phyloP scores from a whole-genome alignment of 116 monocot species.

The Posidonia oceanica region DNA sequence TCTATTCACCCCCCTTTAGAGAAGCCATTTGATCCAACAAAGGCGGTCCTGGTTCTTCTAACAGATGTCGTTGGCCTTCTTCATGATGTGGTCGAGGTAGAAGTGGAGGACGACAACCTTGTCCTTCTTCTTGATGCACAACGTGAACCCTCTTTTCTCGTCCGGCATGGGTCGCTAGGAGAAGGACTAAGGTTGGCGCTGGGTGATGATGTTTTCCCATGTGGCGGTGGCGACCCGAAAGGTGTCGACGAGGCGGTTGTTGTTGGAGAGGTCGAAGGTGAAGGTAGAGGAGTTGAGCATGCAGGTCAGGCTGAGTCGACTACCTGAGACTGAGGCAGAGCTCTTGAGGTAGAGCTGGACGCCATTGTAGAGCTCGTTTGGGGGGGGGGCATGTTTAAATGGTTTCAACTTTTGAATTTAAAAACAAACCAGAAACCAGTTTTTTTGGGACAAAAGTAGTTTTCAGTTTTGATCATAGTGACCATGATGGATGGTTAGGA shows the following conservation, averaged over 20 bases:
- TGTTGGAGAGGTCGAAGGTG: conserved; percentile 64
- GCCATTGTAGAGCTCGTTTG: conserved; percentile 50
- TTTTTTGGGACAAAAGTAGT: too few relatives aligned
- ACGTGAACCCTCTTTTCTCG: conserved; percentile 32
- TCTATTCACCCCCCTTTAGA: too few relatives aligned
- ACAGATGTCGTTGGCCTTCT: conserved; percentile 37
- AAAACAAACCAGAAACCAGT: too few relatives aligned
- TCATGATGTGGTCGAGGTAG: conserved; percentile 87
- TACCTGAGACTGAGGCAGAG: conserved; percentile 33
- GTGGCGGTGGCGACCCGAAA: conserved; percentile 35
- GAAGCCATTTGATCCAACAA: too few relatives aligned
- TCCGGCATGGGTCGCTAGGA: conserved; percentile 50
- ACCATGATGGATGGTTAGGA: too few relatives aligned
- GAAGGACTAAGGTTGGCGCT: conserved; percentile 42
- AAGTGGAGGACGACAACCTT: conserved; percentile 28
- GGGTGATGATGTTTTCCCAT: conserved; percentile 79
- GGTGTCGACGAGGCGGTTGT: conserved; percentile 52
- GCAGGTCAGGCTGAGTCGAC: conserved; percentile 42
- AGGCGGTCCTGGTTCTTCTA: conserved; percentile 57
- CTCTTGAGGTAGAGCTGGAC: conserved; percentile 57
- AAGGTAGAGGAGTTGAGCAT: conserved; percentile 62
- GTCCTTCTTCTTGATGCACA: conserved; percentile 48
- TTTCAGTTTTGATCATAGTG: too few relatives aligned
- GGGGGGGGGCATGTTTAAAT: too few relatives aligned
- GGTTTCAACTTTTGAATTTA: too few relatives aligned